Evolutionary conservation across 169 alveolate genomes (phyloP).

Genomic region (Eimeria praecox): DNA sequence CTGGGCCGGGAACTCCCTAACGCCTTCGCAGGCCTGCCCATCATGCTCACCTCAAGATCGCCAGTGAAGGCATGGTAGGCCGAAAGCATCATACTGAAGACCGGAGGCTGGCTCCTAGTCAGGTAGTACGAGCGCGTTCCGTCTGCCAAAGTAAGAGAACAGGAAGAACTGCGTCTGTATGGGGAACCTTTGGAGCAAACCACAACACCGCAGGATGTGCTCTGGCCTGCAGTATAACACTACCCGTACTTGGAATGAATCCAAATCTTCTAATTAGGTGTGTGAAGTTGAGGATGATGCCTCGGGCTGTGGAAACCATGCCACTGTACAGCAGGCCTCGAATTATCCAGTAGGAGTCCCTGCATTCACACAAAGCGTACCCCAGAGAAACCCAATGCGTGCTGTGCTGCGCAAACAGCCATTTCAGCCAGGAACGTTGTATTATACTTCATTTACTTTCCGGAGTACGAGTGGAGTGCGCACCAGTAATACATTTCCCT

Average conservation of each 20-base stretch:
- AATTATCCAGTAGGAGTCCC: slow-evolving; percentile 82
- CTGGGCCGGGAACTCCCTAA: background rate
- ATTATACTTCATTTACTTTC: background rate
- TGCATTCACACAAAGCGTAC: background rate
- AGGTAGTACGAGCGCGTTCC: slow-evolving; percentile 83
- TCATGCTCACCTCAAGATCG: slow-evolving; percentile 51
- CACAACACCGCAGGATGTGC: background rate
- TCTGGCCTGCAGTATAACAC: no score
- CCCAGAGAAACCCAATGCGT: background rate
- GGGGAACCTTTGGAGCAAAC: background rate
- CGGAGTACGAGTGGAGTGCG: background rate
- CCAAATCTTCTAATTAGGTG: slow-evolving; percentile 78
- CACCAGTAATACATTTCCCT: slow-evolving; percentile 85
- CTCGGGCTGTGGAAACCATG: slow-evolving; percentile 82
- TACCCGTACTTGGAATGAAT: slow-evolving; percentile 79
- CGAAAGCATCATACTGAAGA: slow-evolving; percentile 77
- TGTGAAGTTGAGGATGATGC: slow-evolving; percentile 77
- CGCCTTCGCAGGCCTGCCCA: background rate
- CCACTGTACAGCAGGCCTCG: slow-evolving; percentile 83
- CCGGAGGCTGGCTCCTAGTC: slow-evolving; percentile 83
- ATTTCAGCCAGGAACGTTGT: background rate
- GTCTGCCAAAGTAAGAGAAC: slow-evolving; percentile 31
- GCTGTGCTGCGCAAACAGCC: background rate
- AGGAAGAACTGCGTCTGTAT: background rate
- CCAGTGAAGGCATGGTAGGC: slow-evolving; percentile 70